Conservation (phyloP, 202 grass and related monocot genomes). For the Setaria viridis region DNA sequence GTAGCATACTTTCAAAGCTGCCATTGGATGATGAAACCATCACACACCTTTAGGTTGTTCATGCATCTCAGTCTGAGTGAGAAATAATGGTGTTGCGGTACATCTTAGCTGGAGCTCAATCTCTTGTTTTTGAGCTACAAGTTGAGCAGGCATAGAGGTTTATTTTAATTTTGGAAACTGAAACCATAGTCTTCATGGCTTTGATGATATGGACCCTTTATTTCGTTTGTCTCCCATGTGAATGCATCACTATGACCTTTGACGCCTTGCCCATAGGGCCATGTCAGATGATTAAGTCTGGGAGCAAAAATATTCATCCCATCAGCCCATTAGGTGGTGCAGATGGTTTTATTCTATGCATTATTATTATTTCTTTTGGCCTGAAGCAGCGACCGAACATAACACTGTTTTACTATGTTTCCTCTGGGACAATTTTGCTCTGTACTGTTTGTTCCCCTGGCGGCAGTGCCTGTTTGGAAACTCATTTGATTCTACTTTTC, state of each 20-base stretch:
- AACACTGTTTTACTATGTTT: slow-evolving; percentile 15
- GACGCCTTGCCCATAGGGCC: neutral
- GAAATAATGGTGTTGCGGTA: neutral
- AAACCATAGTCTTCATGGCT: slow-evolving; percentile 7
- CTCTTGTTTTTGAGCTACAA: slow-evolving; percentile 18
- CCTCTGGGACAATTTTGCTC: neutral
- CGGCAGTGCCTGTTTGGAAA: slow-evolving; percentile 4
- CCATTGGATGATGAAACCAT: slow-evolving; percentile 12
- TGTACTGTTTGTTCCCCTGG: slow-evolving; percentile 15
- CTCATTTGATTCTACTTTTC: neutral
- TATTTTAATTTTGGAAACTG: neutral
- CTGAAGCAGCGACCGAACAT: neutral
- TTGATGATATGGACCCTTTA: slow-evolving; percentile 28
- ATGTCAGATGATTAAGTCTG: slow-evolving; percentile 13
- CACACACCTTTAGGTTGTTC: slow-evolving; percentile 5
- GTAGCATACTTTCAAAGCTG: neutral
- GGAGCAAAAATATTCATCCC: neutral
- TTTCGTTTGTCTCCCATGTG: slow-evolving; percentile 28
- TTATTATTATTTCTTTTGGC: slow-evolving; percentile 20
- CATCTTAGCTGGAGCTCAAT: neutral
- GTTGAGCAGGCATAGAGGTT: neutral
- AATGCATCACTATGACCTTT: slow-evolving; percentile 30
- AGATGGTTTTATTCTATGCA: neutral
- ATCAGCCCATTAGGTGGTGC: neutral
- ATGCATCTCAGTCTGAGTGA: neutral